phyloP scores from a whole-genome alignment of 1,284 basidiomycete genomes.

The Cryptococcus sp. region DNA sequence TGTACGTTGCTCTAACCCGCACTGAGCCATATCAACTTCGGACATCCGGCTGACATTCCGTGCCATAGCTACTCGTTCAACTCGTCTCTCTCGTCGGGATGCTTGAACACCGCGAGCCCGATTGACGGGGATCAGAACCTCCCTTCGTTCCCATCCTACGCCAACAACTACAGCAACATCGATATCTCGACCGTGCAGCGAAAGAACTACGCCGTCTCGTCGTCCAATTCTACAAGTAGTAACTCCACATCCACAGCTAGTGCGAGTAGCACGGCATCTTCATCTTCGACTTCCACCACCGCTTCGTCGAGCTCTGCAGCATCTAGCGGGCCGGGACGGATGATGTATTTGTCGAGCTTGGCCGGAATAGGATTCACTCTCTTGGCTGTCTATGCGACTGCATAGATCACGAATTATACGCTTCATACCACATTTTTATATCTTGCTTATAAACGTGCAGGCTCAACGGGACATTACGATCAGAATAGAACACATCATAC shows the following conservation, averaged over 20 bases:
- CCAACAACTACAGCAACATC: constrained; percentile 24
- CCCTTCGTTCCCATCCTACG: constrained; percentile 27
- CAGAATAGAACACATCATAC: too few relatives aligned
- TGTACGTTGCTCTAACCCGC: constrained; percentile 19
- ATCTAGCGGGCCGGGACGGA: too few relatives aligned
- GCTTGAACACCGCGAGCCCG: constrained; percentile 26
- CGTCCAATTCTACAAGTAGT: not conserved
- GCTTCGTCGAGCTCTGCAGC: too few relatives aligned
- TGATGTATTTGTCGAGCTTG: too few relatives aligned
- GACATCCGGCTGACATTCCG: not conserved
- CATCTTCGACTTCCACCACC: not conserved
- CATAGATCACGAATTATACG: too few relatives aligned
- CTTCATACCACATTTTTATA: too few relatives aligned
- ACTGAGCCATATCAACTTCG: too few relatives aligned
- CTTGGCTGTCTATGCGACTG: too few relatives aligned
- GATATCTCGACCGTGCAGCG: constrained; percentile 15
- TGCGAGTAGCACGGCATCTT: not conserved
- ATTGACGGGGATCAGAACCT: constrained; percentile 30
- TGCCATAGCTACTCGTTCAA: constrained; percentile 28
- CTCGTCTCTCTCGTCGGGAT: constrained; percentile 18
- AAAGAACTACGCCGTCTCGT: not conserved
- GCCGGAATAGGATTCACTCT: too few relatives aligned
- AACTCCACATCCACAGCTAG: not conserved
- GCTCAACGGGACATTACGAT: too few relatives aligned
- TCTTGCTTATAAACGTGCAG: too few relatives aligned